A percentile compares a stretch with the other conserved stretches of the same genome.
Evolutionary conservation across 352 stramenopile species (phyloP).

Genomic region (Phytophthora palmivora): DNA sequence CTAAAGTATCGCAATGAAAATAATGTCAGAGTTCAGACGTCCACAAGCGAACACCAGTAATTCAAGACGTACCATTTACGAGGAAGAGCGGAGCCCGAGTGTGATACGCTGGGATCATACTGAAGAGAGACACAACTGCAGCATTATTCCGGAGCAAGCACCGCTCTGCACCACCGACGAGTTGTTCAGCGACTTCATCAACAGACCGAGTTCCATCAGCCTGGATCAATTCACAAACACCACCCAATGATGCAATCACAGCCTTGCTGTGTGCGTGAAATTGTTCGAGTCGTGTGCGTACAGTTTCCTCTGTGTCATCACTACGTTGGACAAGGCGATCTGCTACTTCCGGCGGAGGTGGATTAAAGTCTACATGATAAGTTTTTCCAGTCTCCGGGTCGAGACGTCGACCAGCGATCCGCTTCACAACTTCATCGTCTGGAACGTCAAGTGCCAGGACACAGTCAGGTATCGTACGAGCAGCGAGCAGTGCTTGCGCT

Average conservation of each 20-base stretch:
- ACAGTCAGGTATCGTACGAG: conserved; percentile 88
- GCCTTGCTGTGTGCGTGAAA: conserved; percentile 82
- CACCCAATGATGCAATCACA: conserved; percentile 45
- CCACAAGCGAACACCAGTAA: background rate
- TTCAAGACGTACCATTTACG: conserved; percentile 45
- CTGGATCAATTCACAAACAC: conserved; percentile 52
- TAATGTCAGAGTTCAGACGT: background rate
- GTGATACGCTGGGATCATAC: conserved; percentile 49
- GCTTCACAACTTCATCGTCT: conserved; percentile 93
- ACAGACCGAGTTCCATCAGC: conserved; percentile 61
- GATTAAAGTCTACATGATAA: conserved; percentile 92
- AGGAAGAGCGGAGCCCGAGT: conserved; percentile 60
- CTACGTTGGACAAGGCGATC: conserved; percentile 68
- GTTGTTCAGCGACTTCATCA: conserved; percentile 59
- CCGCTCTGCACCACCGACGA: conserved; percentile 57
- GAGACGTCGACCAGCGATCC: conserved; percentile 92
- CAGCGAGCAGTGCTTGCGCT: conserved; percentile 63
- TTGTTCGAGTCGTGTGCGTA: conserved; percentile 85
- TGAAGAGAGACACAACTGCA: conserved; percentile 61
- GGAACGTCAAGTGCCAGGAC: conserved; percentile 96
- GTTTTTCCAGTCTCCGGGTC: conserved; percentile 93
- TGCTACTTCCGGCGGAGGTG: conserved; percentile 63
- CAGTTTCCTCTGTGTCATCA: conserved; percentile 92
- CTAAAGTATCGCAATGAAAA: conserved; percentile 19
- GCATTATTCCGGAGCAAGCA: conserved; percentile 71